Percentiles rank a stretch among this genome's conserved stretches.
Conservation (phyloP, 1,284 basidiomycete species). For the Grifola frondosa region DNA sequence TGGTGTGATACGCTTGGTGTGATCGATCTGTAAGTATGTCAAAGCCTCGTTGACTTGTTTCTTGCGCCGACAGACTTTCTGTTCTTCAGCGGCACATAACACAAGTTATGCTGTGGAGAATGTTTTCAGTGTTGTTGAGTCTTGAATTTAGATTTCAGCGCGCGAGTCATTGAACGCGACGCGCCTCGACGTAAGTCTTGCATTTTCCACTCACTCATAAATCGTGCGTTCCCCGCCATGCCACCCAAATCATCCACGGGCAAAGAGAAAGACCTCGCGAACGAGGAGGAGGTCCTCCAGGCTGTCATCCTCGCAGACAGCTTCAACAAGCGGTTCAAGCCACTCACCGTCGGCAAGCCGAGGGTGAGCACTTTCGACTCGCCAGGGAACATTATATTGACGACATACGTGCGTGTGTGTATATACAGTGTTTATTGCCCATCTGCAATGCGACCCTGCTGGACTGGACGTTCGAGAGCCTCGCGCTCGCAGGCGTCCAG, state of each 20-base stretch:
- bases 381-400: too few relatives aligned
- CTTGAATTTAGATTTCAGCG: too few relatives aligned
- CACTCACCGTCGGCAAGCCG: constrained; percentile 81
- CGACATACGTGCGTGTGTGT: too few relatives aligned
- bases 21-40: too few relatives aligned
- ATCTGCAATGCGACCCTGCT: constrained; percentile 92
- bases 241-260: constrained; percentile 56
- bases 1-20: too few relatives aligned
- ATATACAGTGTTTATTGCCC: constrained; percentile 81
- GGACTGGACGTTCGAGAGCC: constrained; percentile 94
- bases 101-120: too few relatives aligned
- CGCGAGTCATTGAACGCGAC: constrained; percentile 23
- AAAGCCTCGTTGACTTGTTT: too few relatives aligned
- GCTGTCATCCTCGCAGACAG: constrained; percentile 94
- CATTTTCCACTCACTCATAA: constrained; percentile 1
- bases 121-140: too few relatives aligned
- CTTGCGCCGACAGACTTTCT: too few relatives aligned
- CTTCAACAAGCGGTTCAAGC: constrained; percentile 91
- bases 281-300: constrained; percentile 81
- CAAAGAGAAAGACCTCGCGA: constrained; percentile 59
- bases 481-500: constrained; percentile 89
- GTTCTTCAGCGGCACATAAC: too few relatives aligned
- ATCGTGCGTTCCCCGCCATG: constrained; percentile 42
- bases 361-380: constrained; percentile 50
- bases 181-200: constrained; percentile 2